Evolutionary conservation across 2,329 filamentous ascomycete species (phyloP).

Genomic region (Lithohypha guttulata): DNA sequence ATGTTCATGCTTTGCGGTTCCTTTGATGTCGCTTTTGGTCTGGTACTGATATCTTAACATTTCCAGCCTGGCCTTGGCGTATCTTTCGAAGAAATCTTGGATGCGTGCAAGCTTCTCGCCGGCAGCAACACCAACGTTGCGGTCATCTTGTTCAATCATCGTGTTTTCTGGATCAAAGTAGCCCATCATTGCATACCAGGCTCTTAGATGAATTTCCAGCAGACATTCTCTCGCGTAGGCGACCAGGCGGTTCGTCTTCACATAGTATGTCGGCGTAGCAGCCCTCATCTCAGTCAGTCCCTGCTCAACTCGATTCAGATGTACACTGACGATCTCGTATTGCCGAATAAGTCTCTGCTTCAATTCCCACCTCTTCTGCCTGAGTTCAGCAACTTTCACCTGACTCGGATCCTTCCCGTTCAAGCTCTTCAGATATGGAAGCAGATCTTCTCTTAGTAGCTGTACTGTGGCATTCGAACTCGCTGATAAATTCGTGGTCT

Average conservation of each 20-base stretch:
- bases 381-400: slow-evolving; percentile 1
- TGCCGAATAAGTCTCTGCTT: slow-evolving; percentile 8
- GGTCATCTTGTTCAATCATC: slow-evolving; percentile 9
- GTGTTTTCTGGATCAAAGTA: slow-evolving; percentile 10
- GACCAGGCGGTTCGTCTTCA: slow-evolving; percentile 4
- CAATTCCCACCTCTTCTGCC: slow-evolving; percentile 7
- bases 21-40: slow-evolving; percentile 6
- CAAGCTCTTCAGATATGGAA: slow-evolving; percentile 7
- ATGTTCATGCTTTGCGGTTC: slow-evolving; percentile 7
- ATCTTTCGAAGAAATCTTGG: slow-evolving; percentile 7
- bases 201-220: slow-evolving; percentile 8
- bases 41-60: slow-evolving; percentile 4
- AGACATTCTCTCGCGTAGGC: slow-evolving; percentile 8
- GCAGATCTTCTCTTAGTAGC: slow-evolving; percentile 6
- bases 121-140: slow-evolving; percentile 5
- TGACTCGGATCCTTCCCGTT: slow-evolving; percentile 1
- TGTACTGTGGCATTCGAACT: slow-evolving; percentile 6
- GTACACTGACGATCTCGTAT: slow-evolving; percentile 8
- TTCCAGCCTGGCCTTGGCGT: background rate
- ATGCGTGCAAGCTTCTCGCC: slow-evolving; percentile 4
- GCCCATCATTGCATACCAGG: slow-evolving; percentile 9
- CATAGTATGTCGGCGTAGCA: slow-evolving; percentile 1
- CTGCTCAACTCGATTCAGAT: slow-evolving; percentile 7
- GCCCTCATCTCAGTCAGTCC: slow-evolving; percentile 7
- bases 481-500: slow-evolving; percentile 5